A percentile compares a stretch with the other conserved stretches of the same genome.
Conservation (phyloP, 441 rosid genomes). For the Brassica hybrid region DNA sequence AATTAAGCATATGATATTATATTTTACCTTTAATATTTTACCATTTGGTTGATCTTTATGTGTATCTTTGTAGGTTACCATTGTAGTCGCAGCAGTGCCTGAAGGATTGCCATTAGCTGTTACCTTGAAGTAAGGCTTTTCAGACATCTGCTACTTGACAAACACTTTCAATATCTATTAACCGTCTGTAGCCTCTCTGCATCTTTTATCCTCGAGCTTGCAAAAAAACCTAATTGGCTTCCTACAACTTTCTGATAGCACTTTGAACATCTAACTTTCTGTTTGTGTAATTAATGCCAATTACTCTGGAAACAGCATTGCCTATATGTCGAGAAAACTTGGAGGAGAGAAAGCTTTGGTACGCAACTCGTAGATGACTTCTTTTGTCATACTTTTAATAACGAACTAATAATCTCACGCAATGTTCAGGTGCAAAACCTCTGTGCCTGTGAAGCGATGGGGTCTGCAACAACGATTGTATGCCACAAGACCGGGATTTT, state of each 20-base stretch:
- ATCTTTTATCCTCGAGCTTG: not conserved
- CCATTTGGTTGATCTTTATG: not conserved
- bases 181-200: not conserved
- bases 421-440: slow-evolving; percentile 10
- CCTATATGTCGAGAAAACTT: slow-evolving; percentile 1
- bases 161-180: not conserved
- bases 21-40: not conserved
- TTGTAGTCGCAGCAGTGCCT: slow-evolving; percentile 8
- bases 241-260: not conserved
- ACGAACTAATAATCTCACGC: not conserved
- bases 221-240: not conserved
- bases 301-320: slow-evolving; percentile 11
- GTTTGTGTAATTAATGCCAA: not conserved
- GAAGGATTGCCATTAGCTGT: slow-evolving; percentile 10
- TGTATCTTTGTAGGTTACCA: slow-evolving; percentile 10
- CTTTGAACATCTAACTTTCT: not conserved
- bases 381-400: not conserved
- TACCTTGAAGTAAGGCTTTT: slow-evolving; percentile 1
- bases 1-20: not conserved
- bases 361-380: not conserved
- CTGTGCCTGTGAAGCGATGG: slow-evolving; percentile 10
- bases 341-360: slow-evolving; percentile 10
- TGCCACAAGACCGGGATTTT: slow-evolving; percentile 5
- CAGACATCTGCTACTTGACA: not conserved
- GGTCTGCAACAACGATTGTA: slow-evolving; percentile 7